A percentile compares a stretch with the other conserved stretches of the same genome.
phyloP scores from a whole-genome alignment of 176 grass and related monocot species.

The Alopecurus myosuroides region DNA sequence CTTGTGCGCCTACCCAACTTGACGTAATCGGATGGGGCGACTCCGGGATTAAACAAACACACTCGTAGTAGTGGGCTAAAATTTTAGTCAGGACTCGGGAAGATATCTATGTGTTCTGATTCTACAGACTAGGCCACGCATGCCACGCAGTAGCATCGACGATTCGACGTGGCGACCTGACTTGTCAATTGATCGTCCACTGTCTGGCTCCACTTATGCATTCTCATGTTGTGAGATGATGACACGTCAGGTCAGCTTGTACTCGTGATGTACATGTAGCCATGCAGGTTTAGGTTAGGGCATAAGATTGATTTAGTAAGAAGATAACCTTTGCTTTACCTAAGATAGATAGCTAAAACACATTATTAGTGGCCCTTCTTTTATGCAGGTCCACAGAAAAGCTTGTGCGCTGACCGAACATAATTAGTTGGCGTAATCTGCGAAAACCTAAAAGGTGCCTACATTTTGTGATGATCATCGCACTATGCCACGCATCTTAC shows the following conservation, averaged over 20 bases:
- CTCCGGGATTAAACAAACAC: not conserved
- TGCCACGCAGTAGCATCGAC: not conserved
- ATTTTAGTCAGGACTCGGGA: not conserved
- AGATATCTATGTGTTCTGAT: not conserved
- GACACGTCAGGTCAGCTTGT: not conserved
- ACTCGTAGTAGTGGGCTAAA: not conserved
- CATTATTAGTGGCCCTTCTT: slow-evolving; percentile 8
- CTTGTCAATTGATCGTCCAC: not conserved
- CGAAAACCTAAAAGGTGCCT: not conserved
- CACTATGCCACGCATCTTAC: not conserved
- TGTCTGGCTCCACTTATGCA: not conserved
- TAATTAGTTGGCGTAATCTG: slow-evolving; percentile 16
- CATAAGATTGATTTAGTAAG: not conserved
- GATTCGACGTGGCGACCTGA: not conserved
- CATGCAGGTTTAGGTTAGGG: not conserved
- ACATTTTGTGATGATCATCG: not conserved
- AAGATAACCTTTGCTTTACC: slow-evolving; percentile 8
- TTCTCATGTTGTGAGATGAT: not conserved
- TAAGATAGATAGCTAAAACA: slow-evolving; percentile 8
- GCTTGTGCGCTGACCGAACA: slow-evolving; percentile 26
- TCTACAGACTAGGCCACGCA: not conserved
- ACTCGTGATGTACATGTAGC: not conserved
- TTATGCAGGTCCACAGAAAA: not conserved
- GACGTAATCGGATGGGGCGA: not conserved
- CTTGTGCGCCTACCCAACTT: slow-evolving; percentile 21